Evolutionary conservation across 257 asterid species (phyloP).

Genomic region (Penstemon eatonii): DNA sequence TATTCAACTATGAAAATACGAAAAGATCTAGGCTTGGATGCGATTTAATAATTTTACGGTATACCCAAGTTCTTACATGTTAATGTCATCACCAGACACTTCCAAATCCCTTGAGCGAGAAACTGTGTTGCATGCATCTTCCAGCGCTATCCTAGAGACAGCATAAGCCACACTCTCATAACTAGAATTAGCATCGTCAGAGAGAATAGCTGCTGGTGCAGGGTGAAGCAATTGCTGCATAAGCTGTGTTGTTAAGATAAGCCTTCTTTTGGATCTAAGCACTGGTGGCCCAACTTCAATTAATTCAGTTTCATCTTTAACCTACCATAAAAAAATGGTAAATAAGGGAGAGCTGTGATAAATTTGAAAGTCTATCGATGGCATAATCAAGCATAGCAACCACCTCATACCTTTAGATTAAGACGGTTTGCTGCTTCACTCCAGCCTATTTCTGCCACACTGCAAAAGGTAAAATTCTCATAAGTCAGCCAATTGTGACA

Average conservation of each 20-base stretch:
- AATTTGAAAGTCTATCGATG: conserved; percentile 11
- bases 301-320: conserved; percentile 51
- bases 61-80: conserved; percentile 49
- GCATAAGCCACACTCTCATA: conserved; percentile 54
- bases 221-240: conserved; percentile 79
- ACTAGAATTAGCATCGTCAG: conserved; percentile 47
- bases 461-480: conserved; percentile 41
- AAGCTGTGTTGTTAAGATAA: conserved; percentile 70
- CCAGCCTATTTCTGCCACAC: conserved; percentile 71
- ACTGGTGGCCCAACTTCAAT: conserved; percentile 54
- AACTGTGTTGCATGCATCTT: conserved; percentile 69
- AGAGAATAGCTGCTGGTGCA: conserved; percentile 56
- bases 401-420: conserved; percentile 59
- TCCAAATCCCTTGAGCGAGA: conserved; percentile 37
- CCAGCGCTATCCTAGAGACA: conserved; percentile 60
- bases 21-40: conserved; percentile 13
- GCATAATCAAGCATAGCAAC: conserved; percentile 24
- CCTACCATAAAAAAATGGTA: conserved; percentile 40
- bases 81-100: conserved; percentile 29
- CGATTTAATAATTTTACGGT: conserved; percentile 17
- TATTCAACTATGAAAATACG: background rate
- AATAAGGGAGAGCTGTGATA: conserved; percentile 21
- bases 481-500: conserved; percentile 28
- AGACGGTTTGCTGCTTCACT: conserved; percentile 55
- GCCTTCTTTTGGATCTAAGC: conserved; percentile 69